phyloP scores from a whole-genome alignment of 768 basidiomycete genomes.

The Macrolepiota albuminosa region DNA sequence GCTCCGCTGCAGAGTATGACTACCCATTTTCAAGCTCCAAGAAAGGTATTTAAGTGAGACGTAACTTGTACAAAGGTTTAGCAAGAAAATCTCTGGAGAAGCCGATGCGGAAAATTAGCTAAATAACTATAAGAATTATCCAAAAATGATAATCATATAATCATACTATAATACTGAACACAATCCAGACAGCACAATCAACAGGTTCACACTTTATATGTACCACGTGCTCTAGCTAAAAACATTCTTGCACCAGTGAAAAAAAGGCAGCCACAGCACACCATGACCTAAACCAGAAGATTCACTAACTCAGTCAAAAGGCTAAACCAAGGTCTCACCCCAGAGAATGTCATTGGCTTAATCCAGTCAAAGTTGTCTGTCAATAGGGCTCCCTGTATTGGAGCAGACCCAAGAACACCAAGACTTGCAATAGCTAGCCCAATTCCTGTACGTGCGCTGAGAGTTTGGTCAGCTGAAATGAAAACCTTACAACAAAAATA shows the following conservation, averaged over 20 bases:
- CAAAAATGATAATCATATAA: too few relatives aligned
- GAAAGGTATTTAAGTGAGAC: too few relatives aligned
- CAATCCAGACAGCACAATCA: too few relatives aligned
- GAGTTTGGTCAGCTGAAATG: not conserved
- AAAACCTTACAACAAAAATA: not conserved
- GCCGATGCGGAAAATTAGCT: too few relatives aligned
- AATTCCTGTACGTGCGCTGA: slow-evolving; percentile 31
- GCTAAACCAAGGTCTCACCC: too few relatives aligned
- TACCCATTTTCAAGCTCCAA: too few relatives aligned
- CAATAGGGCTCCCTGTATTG: slow-evolving; percentile 32
- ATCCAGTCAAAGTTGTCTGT: slow-evolving; percentile 26
- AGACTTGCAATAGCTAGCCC: slow-evolving; percentile 28
- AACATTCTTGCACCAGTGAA: not conserved
- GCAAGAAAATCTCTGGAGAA: too few relatives aligned
- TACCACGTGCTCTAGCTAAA: not conserved
- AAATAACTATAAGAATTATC: too few relatives aligned
- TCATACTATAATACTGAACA: too few relatives aligned
- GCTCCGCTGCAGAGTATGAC: too few relatives aligned
- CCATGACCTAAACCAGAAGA: not conserved
- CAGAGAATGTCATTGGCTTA: slow-evolving; percentile 27
- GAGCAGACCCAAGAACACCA: slow-evolving; percentile 25
- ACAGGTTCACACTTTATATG: not conserved
- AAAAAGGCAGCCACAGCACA: not conserved
- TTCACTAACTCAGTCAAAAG: too few relatives aligned
- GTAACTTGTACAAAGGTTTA: too few relatives aligned